Percentiles rank a stretch among this genome's conserved stretches.
Evolutionary conservation across 2,329 filamentous ascomycete species (phyloP).

Genomic region (Trichophyton benhamiae): DNA sequence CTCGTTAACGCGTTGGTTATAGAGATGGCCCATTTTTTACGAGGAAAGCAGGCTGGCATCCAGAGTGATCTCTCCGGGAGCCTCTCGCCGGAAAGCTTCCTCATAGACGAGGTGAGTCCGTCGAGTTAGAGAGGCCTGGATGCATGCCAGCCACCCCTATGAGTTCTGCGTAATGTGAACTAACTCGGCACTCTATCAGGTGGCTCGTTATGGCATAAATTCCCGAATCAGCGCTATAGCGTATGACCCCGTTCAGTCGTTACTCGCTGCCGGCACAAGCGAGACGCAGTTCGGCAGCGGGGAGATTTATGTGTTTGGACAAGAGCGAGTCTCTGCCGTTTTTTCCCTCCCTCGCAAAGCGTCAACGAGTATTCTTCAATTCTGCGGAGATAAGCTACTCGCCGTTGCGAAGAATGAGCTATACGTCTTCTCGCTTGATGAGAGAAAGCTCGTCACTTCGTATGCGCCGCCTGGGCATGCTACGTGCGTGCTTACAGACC

Average conservation of each 20-base stretch:
- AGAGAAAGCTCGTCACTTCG: conserved; percentile 52
- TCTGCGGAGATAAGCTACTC: conserved; percentile 74
- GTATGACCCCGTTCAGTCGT: conserved; percentile 87
- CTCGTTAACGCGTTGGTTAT: neutral
- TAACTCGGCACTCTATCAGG: conserved; percentile 22
- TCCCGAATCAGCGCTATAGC: conserved; percentile 65
- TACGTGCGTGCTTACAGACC: conserved; percentile 64
- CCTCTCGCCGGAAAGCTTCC: conserved; percentile 64
- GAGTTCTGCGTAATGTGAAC: neutral
- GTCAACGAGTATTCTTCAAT: conserved; percentile 66
- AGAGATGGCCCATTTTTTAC: conserved; percentile 70
- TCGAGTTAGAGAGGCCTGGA: neutral
- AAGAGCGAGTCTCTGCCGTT: conserved; percentile 63
- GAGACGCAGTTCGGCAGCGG: conserved; percentile 76
- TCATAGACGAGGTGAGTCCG: conserved; percentile 59
- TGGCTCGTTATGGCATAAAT: conserved; percentile 69
- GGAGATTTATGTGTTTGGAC: conserved; percentile 80
- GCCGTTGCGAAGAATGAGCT: conserved; percentile 76
- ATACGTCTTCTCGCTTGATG: conserved; percentile 66
- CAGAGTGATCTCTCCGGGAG: conserved; percentile 79
- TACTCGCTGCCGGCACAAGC: conserved; percentile 81
- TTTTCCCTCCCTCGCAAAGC: conserved; percentile 58
- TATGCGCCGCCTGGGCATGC: conserved; percentile 68
- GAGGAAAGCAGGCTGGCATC: conserved; percentile 87
- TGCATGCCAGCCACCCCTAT: conserved; percentile 16